phyloP scores from a whole-genome alignment of 371 early-diverging fungal species.

The Dichotomocladium elegans region DNA sequence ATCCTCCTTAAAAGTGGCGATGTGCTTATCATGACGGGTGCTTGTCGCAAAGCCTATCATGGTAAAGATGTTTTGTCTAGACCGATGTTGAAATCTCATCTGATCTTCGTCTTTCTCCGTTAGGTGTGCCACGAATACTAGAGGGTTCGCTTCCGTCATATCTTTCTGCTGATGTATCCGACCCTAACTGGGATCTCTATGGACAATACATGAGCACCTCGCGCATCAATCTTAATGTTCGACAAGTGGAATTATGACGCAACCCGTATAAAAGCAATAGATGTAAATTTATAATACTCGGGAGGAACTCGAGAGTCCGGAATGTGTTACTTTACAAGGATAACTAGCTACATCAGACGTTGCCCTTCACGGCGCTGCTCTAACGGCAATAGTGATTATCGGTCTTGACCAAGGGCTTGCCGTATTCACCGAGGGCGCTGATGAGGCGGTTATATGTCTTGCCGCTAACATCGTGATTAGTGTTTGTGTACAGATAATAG shows the following conservation, averaged over 20 bases:
- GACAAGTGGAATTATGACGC: slow-evolving; percentile 66
- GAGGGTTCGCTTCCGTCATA: slow-evolving; percentile 61
- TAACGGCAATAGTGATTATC: too few relatives aligned
- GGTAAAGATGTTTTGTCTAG: not conserved
- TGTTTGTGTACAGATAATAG: too few relatives aligned
- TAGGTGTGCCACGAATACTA: slow-evolving; percentile 72
- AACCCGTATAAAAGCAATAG: too few relatives aligned
- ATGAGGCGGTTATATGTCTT: too few relatives aligned
- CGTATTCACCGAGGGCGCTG: too few relatives aligned
- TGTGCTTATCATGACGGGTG: slow-evolving; percentile 80
- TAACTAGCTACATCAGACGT: too few relatives aligned
- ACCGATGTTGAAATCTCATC: not conserved
- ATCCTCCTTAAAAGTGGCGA: slow-evolving; percentile 78
- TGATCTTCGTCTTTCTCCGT: not conserved
- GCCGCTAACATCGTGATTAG: too few relatives aligned
- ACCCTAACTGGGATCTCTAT: slow-evolving; percentile 54
- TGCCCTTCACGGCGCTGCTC: too few relatives aligned
- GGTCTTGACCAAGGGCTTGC: too few relatives aligned
- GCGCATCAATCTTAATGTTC: slow-evolving; percentile 74
- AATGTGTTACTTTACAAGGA: too few relatives aligned
- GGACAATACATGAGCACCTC: slow-evolving; percentile 54
- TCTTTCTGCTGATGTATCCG: slow-evolving; percentile 25
- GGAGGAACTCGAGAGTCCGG: too few relatives aligned
- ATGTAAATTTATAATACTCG: too few relatives aligned
- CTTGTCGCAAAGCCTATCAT: slow-evolving; percentile 70